Evolutionary conservation across 768 basidiomycete genomes (phyloP), one percentile per base, ranked within the genome.

Genomic region (Auricularia cornea): DNA sequence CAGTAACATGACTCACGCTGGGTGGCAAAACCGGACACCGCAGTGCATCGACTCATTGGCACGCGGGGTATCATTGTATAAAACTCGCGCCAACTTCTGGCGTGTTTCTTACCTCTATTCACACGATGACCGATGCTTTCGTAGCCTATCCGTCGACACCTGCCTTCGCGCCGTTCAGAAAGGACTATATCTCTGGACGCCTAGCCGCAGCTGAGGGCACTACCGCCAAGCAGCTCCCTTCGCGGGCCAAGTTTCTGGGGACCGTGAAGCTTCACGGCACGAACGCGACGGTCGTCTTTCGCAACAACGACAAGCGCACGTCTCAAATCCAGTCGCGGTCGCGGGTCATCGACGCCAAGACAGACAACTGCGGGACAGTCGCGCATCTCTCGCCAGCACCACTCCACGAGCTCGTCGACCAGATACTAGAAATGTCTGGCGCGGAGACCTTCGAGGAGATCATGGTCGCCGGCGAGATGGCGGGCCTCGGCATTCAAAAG

Each of bases 241-340:
- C 44, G 62, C 44, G 35, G 18, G 44, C 52, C 26, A 62, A 30
- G 33, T 59, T 63, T 57, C 59, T 63, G 26, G 62, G 62, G 35
- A 63, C 62, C 26, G 57, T 63, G n/a, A 63, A 63, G 38, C 54
- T 63, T 29, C 62, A 63, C 30, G 62, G 62, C 11, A 59, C 62
- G 23, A 63, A 63, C 35, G 57, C 57, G 26, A 63, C 56, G 12
- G 31, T 63, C 32, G 35, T 35, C n/a, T 38, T 30, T 40, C 57
- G 35, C 32, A 29, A 35, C 57, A n/a, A n/a, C 57, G 11, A 57
- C 28, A 28, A 57, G 28, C 54, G 30, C 23, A 57, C 26, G 54
- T 26, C 20, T 2, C 62, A 63, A 38, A 35, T 40, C 6, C 62
- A 63, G 40, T 63, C 62, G 18, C 62, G 62, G 16, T 54, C 51